phyloP scores from a whole-genome alignment of 1,284 basidiomycete genomes.

The Trichosporon sp. region DNA sequence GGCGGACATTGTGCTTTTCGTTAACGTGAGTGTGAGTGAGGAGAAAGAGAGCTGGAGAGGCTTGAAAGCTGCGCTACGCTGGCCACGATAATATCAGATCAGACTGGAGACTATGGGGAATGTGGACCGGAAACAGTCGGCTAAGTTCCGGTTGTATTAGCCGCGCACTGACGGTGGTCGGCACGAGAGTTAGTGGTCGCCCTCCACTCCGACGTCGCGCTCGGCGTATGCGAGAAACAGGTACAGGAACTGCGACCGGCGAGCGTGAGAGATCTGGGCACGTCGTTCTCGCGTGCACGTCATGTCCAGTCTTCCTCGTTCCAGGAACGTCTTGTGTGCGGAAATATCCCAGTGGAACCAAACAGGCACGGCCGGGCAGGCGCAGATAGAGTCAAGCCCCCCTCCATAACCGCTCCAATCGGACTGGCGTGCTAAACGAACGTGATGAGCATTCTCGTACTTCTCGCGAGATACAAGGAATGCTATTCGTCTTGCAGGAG shows the following conservation, averaged over 20 bases:
- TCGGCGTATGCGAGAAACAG: neutral
- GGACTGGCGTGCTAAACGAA: neutral
- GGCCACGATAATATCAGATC: neutral
- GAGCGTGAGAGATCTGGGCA: neutral
- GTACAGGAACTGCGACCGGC: no score
- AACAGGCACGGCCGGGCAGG: neutral
- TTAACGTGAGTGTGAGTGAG: neutral
- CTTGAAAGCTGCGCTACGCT: neutral
- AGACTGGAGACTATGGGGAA: neutral
- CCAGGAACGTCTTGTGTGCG: neutral
- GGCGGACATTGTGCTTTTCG: conserved; percentile 8
- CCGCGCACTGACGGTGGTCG: neutral
- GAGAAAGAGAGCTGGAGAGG: neutral
- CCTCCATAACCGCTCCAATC: neutral
- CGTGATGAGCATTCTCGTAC: neutral
- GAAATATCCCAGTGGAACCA: neutral
- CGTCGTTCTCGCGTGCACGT: neutral
- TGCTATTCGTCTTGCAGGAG: neutral
- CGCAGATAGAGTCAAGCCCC: neutral
- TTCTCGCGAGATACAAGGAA: neutral
- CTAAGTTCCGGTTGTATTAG: conserved; percentile 12
- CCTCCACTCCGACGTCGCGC: conserved; percentile 11
- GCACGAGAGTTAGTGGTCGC: neutral
- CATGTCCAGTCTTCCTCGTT: neutral
- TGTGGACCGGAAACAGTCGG: neutral